Evolutionary conservation across 768 basidiomycete genomes (phyloP), one percentile per base, ranked within the genome.

Genomic region (Serendipita sp.): DNA sequence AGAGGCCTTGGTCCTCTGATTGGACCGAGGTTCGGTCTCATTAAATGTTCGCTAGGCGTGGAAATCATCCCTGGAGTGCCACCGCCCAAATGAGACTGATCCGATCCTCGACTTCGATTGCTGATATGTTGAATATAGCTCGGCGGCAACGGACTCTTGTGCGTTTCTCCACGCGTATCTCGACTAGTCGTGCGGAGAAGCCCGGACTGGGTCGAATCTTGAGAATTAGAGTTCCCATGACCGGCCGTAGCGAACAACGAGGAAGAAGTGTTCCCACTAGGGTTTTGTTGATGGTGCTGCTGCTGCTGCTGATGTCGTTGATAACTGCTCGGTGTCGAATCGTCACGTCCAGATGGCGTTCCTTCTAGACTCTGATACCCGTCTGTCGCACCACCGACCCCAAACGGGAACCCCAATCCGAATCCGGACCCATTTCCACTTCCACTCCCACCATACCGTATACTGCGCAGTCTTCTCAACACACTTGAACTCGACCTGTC

Each of bases 91-190:
- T 34, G 55, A 27, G 55, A 60, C 27, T 34, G 27, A 60, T 60
- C 27, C 3, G 55, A 60, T 8, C 55, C 55, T 10, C 34, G 55
- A 34, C 55, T 60, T 4, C 16, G 23, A 31, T 60, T 10, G n/a
- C 55, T 60, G 27, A 37, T 29, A 34, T 60, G 55, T 33, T 60
- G 55, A 29, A n/a, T 10, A 60, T 60, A 60, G 2, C 55, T 31
- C 34, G 55, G 55, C n/a, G 55, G 55, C 16, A 60, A 29, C 13
- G 55, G 55, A 34, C 55, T 60, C 27, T 60, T 60, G 29, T 60
- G 55, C 33, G 8, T 8, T 50, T 31, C 18, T n/a, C 48, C 18
- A 50, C 48, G 48, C n/a, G 48, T n/a, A 5, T 18, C 48, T 50
- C 48, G 5, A n/a, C 8, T 50, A 18, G 2, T 50, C 48, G 48